A percentile compares a stretch with the other conserved stretches of the same genome.
phyloP scores from a whole-genome alignment of 1,284 basidiomycete species.

The Peniophora sp. region DNA sequence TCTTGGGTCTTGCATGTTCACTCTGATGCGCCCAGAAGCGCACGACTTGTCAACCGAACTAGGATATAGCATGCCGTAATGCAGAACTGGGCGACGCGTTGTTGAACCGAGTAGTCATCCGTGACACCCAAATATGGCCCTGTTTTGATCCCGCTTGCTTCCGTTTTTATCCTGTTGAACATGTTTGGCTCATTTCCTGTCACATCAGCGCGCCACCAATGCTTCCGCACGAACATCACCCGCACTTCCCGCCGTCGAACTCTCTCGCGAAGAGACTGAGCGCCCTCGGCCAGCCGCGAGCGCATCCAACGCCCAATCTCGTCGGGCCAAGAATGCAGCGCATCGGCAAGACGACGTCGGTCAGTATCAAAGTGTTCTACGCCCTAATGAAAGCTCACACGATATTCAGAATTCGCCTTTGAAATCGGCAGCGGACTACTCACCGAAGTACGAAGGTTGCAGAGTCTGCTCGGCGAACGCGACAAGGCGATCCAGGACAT shows the following conservation, averaged over 20 bases:
- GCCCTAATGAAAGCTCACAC: constrained; percentile 5
- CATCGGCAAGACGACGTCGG: constrained; percentile 80
- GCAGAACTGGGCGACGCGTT: no score
- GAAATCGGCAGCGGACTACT: constrained; percentile 90
- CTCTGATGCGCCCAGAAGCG: no score
- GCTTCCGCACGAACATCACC: constrained; percentile 29
- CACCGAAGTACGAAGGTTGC: constrained; percentile 82
- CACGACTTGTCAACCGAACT: no score
- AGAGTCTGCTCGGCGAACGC: constrained; percentile 79
- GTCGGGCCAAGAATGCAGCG: constrained; percentile 79
- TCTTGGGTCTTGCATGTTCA: no score
- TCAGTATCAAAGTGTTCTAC: constrained; percentile 29
- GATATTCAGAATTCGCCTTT: constrained; percentile 78
- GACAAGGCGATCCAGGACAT: constrained; percentile 85
- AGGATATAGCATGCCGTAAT: no score
- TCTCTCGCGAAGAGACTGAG: constrained; percentile 33
- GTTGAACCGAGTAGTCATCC: no score
- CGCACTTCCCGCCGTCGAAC: constrained; percentile 24
- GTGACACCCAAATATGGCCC: no score
- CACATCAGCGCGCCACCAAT: constrained; percentile 16
- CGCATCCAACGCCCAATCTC: constrained; percentile 59
- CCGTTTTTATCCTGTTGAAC: no score
- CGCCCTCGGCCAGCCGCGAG: constrained; percentile 35
- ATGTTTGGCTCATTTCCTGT: no score
- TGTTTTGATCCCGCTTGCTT: no score